Percentiles rank a stretch among this genome's conserved stretches.
phyloP scores from a whole-genome alignment of 208 protist genomes.

The Phytomonas sp. region DNA sequence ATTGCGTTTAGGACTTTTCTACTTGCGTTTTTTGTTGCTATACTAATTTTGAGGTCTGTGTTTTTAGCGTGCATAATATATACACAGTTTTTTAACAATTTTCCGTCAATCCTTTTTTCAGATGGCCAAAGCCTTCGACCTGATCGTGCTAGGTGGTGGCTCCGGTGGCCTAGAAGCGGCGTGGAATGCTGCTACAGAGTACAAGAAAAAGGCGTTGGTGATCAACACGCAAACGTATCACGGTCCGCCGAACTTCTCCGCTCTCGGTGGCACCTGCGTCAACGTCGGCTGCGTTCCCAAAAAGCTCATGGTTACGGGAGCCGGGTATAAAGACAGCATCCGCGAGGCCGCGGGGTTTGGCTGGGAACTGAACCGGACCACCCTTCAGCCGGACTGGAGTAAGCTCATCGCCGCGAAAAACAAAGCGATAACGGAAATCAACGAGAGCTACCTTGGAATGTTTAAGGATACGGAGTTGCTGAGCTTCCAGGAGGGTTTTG shows the following conservation, averaged over 20 bases:
- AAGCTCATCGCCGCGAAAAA: slow-evolving; percentile 87
- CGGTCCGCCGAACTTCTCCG: slow-evolving; percentile 67
- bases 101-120: slow-evolving; percentile 23
- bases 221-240: slow-evolving; percentile 76
- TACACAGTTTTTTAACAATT: slow-evolving; percentile 26
- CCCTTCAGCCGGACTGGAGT: slow-evolving; percentile 66
- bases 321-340: slow-evolving; percentile 71
- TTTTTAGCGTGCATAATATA: too few species aligned
- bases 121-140: slow-evolving; percentile 77
- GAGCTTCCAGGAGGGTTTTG: slow-evolving; percentile 79
- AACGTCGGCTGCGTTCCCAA: slow-evolving; percentile 87
- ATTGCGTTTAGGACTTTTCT: background rate
- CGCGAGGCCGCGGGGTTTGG: slow-evolving; percentile 74
- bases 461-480: slow-evolving; percentile 80
- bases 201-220: slow-evolving; percentile 84
- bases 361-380: slow-evolving; percentile 56
- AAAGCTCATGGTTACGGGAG: slow-evolving; percentile 85
- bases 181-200: slow-evolving; percentile 72
- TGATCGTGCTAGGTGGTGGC: slow-evolving; percentile 85
- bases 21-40: background rate
- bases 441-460: slow-evolving; percentile 88
- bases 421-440: slow-evolving; percentile 74
- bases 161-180: slow-evolving; percentile 84
- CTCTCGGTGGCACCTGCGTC: slow-evolving; percentile 82
- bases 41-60: too few species aligned